phyloP scores from a whole-genome alignment of 2,329 filamentous ascomycete species.

The Cylindrodendrum hubeiense region DNA sequence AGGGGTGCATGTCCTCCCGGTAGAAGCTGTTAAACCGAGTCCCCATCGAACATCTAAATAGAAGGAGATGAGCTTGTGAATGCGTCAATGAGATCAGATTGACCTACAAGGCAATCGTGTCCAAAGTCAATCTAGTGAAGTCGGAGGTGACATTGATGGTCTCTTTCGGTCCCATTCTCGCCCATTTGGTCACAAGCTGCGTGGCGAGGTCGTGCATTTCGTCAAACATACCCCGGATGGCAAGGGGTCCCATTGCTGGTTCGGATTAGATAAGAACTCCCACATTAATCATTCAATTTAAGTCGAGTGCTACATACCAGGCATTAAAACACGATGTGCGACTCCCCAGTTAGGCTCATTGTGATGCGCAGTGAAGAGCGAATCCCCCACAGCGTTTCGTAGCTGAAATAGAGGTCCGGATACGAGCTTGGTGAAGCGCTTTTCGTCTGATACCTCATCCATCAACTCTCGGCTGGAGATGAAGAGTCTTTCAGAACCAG shows the following conservation, averaged over 20 bases:
- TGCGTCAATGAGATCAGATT: not conserved
- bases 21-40: constrained; percentile 75
- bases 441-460: constrained; percentile 71
- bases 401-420: constrained; percentile 53
- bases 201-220: constrained; percentile 72
- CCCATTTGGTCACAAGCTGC: constrained; percentile 71
- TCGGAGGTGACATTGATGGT: constrained; percentile 67
- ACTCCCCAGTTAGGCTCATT: constrained; percentile 64
- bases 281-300: no score
- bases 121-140: constrained; percentile 72
- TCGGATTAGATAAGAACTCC: not conserved
- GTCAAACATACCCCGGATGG: constrained; percentile 58
- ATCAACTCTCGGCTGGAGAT: constrained; percentile 44
- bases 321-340: constrained; percentile 72
- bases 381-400: constrained; percentile 65
- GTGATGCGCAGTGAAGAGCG: constrained; percentile 67
- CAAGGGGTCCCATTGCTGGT: constrained; percentile 69
- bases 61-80: not conserved
- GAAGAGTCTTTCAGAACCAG: constrained; percentile 16
- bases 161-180: constrained; percentile 54
- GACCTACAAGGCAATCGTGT: constrained; percentile 69
- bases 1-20: constrained; percentile 34
- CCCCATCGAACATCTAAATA: constrained; percentile 59
- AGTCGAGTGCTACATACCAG: constrained; percentile 47
- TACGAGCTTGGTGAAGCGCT: constrained; percentile 67